phyloP scores from a whole-genome alignment of 352 stramenopile genomes.

The Globisporangium apiculatum region DNA sequence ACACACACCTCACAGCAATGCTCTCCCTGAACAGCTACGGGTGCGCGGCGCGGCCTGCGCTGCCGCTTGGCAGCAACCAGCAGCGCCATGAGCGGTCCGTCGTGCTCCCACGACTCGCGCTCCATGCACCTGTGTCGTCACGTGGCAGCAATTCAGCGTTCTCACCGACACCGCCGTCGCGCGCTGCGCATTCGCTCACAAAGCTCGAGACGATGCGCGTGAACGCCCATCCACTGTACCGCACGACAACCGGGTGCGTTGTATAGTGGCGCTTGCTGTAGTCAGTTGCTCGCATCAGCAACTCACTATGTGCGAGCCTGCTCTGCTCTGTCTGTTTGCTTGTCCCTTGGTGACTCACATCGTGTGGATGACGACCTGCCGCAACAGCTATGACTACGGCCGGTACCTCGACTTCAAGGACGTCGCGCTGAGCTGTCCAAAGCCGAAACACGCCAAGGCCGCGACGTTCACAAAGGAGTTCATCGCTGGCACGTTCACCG shows the following conservation, averaged over 20 bases:
- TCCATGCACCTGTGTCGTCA: constrained; percentile 7
- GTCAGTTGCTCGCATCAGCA: background rate
- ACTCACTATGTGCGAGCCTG: too few species aligned
- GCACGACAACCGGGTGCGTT: constrained; percentile 38
- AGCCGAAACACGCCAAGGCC: constrained; percentile 28
- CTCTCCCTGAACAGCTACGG: constrained; percentile 18
- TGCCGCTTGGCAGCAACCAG: constrained; percentile 14
- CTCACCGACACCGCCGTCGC: constrained; percentile 13
- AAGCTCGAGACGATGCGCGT: constrained; percentile 44
- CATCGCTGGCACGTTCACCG: constrained; percentile 37
- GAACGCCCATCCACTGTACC: constrained; percentile 39
- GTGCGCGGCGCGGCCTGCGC: constrained; percentile 1
- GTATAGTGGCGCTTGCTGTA: background rate
- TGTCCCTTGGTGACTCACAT: background rate
- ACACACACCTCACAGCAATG: constrained; percentile 1
- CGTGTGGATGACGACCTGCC: background rate
- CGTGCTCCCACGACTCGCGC: constrained; percentile 32
- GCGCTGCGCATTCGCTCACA: constrained; percentile 32
- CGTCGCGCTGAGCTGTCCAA: constrained; percentile 33
- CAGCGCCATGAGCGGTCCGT: constrained; percentile 11
- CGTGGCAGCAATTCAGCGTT: constrained; percentile 7
- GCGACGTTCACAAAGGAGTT: constrained; percentile 53
- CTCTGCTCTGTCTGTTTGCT: too few species aligned
- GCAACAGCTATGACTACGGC: constrained; percentile 45
- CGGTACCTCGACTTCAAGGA: constrained; percentile 52